These are phyloP conservation scores for Clonostachys chloroleuca DNA, from an alignment of 2,329 filamentous ascomycete species.

Conservation along the genomic window DNA sequence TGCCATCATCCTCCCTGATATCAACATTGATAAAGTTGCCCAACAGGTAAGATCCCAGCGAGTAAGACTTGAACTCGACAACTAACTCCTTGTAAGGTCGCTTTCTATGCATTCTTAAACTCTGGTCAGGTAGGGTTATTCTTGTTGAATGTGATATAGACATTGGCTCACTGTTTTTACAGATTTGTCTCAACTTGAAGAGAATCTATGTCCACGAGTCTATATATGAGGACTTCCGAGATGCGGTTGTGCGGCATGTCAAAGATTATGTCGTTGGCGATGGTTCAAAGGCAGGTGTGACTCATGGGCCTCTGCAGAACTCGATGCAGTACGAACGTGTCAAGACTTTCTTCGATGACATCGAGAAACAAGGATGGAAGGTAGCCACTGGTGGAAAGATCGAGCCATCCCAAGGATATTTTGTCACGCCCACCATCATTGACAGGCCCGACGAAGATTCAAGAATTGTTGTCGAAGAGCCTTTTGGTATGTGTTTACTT, in stretches of 20 bases:
- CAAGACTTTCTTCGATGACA: slow-evolving; percentile 43
- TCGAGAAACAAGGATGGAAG: slow-evolving; percentile 34
- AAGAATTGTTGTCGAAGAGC: slow-evolving; percentile 50
- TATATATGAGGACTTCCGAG: slow-evolving; percentile 35
- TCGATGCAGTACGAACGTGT: slow-evolving; percentile 51
- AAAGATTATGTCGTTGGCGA: slow-evolving; percentile 27
- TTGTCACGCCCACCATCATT: slow-evolving; percentile 54
- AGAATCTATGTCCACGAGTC: slow-evolving; percentile 56
- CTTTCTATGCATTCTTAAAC: slow-evolving; percentile 50
- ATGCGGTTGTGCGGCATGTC: slow-evolving; percentile 19
- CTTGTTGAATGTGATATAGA: too few relatives aligned
- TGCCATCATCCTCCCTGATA: slow-evolving; percentile 33
- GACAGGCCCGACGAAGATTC: slow-evolving; percentile 54
- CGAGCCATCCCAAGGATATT: slow-evolving; percentile 40
- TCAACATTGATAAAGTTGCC: slow-evolving; percentile 34
- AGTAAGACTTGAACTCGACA: too few relatives aligned
- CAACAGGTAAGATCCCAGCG: too few relatives aligned
- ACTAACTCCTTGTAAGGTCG: slow-evolving; percentile 21
- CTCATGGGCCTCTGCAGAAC: slow-evolving; percentile 50
- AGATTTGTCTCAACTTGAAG: slow-evolving; percentile 38
- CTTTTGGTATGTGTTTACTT: slow-evolving; percentile 12
- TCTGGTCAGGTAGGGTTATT: slow-evolving; percentile 25
- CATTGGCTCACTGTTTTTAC: too few relatives aligned
- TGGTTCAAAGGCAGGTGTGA: slow-evolving; percentile 32
- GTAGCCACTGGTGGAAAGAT: slow-evolving; percentile 22